Percentiles rank a stretch among this genome's conserved stretches.
Conservation (phyloP, 2,329 filamentous ascomycete genomes). For the Claviceps capensis region DNA sequence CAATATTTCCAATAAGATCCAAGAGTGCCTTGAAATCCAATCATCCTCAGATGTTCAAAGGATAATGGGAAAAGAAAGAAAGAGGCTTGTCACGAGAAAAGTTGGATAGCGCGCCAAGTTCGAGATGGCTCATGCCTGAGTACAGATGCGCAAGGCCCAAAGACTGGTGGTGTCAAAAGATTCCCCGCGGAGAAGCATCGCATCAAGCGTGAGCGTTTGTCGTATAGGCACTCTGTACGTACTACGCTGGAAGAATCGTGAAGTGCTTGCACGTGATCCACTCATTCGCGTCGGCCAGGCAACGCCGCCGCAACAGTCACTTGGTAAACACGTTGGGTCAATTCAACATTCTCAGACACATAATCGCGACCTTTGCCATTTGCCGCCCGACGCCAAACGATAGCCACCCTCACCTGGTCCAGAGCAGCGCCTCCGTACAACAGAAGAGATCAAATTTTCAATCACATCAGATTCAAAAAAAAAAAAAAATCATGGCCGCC, state of each 20-base stretch:
- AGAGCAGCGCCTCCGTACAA: background rate
- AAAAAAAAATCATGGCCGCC: conserved; percentile 32
- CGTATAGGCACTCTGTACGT: too few relatives aligned
- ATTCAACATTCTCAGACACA: background rate
- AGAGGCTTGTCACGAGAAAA: background rate
- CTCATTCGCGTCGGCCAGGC: conserved; percentile 1
- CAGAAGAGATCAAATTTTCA: background rate
- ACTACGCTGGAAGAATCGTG: background rate
- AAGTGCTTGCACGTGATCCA: conserved; percentile 10
- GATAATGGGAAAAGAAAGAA: background rate
- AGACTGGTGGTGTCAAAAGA: background rate
- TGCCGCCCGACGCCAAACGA: background rate
- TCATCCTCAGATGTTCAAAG: conserved; percentile 1
- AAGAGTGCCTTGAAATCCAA: conserved; percentile 12
- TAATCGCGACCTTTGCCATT: background rate
- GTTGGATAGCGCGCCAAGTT: background rate
- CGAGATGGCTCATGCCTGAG: background rate
- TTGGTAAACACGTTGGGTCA: conserved; percentile 6
- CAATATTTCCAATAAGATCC: conserved; percentile 17
- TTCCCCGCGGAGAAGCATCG: background rate
- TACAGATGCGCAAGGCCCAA: background rate
- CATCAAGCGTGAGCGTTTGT: background rate
- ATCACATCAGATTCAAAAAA: background rate
- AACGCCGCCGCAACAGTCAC: background rate
- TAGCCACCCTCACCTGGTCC: background rate